Evolutionary conservation across 2,329 filamentous ascomycete species (phyloP).

Genomic region (Ascochyta pisi): DNA sequence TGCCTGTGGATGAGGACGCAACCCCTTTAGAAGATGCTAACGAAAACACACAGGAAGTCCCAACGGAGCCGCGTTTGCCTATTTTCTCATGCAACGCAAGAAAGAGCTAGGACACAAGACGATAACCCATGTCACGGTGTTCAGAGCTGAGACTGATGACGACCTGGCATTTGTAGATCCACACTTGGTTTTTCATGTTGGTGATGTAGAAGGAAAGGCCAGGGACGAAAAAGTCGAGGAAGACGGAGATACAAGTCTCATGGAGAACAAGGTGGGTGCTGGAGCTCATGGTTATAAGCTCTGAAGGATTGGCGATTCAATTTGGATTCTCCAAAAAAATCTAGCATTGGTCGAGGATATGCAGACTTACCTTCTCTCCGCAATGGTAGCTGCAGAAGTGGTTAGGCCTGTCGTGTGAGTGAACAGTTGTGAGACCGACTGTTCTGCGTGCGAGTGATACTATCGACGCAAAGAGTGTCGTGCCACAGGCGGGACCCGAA

Average conservation of each 20-base stretch:
- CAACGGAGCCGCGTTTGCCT: conserved; percentile 31
- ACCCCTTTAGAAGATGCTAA: background rate
- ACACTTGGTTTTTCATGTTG: conserved; percentile 23
- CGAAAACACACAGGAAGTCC: conserved; percentile 14
- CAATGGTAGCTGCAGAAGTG: background rate
- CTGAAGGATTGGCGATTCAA: background rate
- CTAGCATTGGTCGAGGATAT: no score
- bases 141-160: conserved; percentile 20
- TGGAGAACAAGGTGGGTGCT: background rate
- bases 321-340: no score
- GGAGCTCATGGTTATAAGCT: background rate
- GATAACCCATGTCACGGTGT: conserved; percentile 22
- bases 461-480: no score
- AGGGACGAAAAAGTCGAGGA: background rate
- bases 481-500: no score
- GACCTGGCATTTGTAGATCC: conserved; percentile 23
- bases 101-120: conserved; percentile 25
- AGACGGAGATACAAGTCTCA: no score
- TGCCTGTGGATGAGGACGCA: background rate
- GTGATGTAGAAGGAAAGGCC: background rate
- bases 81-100: conserved; percentile 32
- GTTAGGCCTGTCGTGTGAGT: no score
- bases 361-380: no score
- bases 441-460: no score
- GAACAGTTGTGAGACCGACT: no score